Conservation (phyloP, 2,329 filamentous ascomycete species). For the Sclerotinia subarctica region DNA sequence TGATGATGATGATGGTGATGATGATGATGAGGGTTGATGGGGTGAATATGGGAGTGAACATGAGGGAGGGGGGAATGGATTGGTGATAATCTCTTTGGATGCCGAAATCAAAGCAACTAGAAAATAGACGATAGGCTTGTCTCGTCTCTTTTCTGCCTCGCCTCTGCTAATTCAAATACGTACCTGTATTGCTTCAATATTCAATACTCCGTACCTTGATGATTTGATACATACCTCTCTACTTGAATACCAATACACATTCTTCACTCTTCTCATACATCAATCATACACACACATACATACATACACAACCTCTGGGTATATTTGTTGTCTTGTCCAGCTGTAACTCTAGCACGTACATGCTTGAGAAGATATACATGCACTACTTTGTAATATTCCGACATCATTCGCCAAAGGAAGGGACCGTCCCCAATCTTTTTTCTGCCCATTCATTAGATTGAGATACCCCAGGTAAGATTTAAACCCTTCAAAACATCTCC, state of each 20-base stretch:
- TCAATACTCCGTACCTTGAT: neutral
- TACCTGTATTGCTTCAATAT: neutral
- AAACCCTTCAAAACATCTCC: neutral
- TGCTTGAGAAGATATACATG: neutral
- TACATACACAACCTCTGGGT: no score
- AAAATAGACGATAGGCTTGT: neutral
- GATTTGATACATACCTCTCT: neutral
- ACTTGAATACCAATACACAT: neutral
- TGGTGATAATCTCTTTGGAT: neutral
- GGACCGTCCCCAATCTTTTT: neutral
- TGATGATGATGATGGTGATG: neutral
- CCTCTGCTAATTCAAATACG: neutral
- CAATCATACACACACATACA: neutral
- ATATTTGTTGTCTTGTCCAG: neutral
- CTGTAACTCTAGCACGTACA: neutral
- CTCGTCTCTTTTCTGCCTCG: no score
- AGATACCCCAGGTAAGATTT: constrained; percentile 14
- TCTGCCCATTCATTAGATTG: neutral
- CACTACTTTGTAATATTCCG: neutral
- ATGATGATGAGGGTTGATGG: neutral
- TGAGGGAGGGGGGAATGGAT: no score
- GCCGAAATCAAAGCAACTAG: neutral
- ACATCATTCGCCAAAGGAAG: constrained; percentile 1
- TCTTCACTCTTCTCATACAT: neutral
- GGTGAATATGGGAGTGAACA: neutral